Conservation (phyloP, 345 rosid genomes). For the Gossypium australe region DNA sequence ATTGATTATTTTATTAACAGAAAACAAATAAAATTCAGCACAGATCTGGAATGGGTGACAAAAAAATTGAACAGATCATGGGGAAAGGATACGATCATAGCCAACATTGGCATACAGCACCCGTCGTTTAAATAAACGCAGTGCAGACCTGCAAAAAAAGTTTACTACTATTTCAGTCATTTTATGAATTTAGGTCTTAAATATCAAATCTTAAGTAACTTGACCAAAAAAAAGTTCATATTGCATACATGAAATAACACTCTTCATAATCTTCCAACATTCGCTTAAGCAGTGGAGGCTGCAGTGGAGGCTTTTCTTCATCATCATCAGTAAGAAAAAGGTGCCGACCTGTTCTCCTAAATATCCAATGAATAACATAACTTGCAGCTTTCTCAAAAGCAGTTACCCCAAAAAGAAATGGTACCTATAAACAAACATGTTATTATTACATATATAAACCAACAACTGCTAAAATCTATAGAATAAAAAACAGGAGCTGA, state of each 20-base stretch:
- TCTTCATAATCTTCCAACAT: conserved; percentile 66
- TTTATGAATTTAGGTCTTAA: background rate
- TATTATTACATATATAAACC: background rate
- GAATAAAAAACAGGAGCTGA: background rate
- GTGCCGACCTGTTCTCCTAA: conserved; percentile 89
- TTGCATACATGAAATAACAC: conserved; percentile 59
- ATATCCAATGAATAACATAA: conserved; percentile 84
- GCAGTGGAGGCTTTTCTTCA: conserved; percentile 76
- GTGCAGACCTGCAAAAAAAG: conserved; percentile 65
- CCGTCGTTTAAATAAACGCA: conserved; percentile 66
- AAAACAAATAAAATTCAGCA: conserved; percentile 21
- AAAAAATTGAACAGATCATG: background rate
- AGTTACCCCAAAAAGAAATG: conserved; percentile 90
- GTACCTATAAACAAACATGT: conserved; percentile 52
- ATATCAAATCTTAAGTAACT: conserved; percentile 6
- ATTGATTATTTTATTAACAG: conserved; percentile 33
- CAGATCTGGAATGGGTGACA: background rate
- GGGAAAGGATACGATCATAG: conserved; percentile 79
- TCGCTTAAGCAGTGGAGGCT: conserved; percentile 75
- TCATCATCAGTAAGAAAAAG: conserved; percentile 88
- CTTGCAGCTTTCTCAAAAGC: conserved; percentile 83
- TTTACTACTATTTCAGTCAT: background rate
- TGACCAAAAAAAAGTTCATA: conserved; percentile 3
- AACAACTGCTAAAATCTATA: background rate
- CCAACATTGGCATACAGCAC: conserved; percentile 87